These are phyloP conservation scores for Ophiognomonia clavigignenti-juglandacearum DNA, from an alignment of 2,329 filamentous ascomycete species.

Conservation along the genomic window DNA sequence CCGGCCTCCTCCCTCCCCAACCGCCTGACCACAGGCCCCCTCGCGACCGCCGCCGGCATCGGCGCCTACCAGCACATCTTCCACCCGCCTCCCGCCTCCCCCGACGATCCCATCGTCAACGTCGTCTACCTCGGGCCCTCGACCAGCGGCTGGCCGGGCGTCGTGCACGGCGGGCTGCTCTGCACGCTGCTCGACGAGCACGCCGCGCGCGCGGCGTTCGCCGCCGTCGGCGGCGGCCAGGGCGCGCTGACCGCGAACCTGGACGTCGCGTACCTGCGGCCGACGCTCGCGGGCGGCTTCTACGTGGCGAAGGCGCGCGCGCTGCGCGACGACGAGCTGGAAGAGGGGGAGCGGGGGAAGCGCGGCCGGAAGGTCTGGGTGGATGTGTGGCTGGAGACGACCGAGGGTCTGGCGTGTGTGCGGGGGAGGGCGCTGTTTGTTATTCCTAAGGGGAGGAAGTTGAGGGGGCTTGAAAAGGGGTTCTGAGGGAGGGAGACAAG, in stretches of 20 bases:
- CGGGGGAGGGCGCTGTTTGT: conserved; percentile 55
- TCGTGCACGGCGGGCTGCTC: conserved; percentile 67
- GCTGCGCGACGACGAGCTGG: conserved; percentile 26
- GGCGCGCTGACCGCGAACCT: conserved; percentile 48
- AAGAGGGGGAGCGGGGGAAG: conserved; percentile 24
- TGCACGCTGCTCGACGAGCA: conserved; percentile 67
- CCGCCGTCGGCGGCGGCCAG: conserved; percentile 33
- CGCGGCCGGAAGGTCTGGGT: conserved; percentile 50
- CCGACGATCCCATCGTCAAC: conserved; percentile 24
- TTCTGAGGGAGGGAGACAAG: too few species aligned
- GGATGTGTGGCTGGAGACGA: conserved; percentile 46
- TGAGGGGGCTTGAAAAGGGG: conserved; percentile 32
- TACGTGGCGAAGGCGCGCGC: conserved; percentile 55
- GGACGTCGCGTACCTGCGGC: conserved; percentile 57
- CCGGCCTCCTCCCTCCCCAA: conserved; percentile 4
- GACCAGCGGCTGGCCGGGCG: conserved; percentile 63
- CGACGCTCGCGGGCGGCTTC: conserved; percentile 55
- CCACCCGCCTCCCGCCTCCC: conserved; percentile 52
- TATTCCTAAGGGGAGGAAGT: conserved; percentile 44
- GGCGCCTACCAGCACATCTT: conserved; percentile 57
- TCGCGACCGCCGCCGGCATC: conserved; percentile 37
- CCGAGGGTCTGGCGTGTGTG: conserved; percentile 52
- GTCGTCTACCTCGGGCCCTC: conserved; percentile 66
- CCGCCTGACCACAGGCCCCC: conserved; percentile 36
- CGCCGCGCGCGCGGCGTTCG: conserved; percentile 57